Evolutionary conservation across 805 yeast species (phyloP).

Genomic region (Scheffersomyces stipitis): DNA sequence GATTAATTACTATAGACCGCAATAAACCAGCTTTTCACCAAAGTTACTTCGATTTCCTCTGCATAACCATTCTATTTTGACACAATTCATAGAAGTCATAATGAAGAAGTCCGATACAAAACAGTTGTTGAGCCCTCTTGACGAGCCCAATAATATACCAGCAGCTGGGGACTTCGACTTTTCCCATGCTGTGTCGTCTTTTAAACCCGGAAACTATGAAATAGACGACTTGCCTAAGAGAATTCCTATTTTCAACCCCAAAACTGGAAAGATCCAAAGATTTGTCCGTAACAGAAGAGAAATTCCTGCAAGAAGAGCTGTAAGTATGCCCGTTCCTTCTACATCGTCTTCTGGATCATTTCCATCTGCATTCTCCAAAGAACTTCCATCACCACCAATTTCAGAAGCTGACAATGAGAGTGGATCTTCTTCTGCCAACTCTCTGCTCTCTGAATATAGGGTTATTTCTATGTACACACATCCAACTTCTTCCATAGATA

Average conservation of each 20-base stretch:
- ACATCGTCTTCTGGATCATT: too few species aligned
- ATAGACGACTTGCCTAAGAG: conserved; percentile 29
- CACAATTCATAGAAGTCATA: background rate
- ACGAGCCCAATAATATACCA: conserved; percentile 18
- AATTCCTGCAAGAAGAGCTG: conserved; percentile 12
- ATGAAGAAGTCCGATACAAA: conserved; percentile 16
- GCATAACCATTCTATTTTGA: too few species aligned
- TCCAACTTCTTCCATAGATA: too few species aligned
- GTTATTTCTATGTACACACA: too few species aligned
- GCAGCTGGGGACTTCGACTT: conserved; percentile 27
- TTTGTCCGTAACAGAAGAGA: conserved; percentile 8
- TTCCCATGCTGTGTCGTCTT: conserved; percentile 25
- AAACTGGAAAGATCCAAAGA: conserved; percentile 20
- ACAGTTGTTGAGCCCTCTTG: conserved; percentile 22
- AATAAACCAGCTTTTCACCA: too few species aligned
- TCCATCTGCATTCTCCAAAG: background rate
- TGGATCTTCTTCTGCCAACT: too few species aligned
- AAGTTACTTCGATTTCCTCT: too few species aligned
- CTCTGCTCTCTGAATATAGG: too few species aligned
- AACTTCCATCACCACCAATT: background rate
- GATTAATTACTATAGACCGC: too few species aligned
- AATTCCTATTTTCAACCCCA: conserved; percentile 21
- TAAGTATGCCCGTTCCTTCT: conserved; percentile 26
- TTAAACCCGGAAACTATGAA: conserved; percentile 24
- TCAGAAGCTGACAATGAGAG: too few species aligned